Conservation (phyloP, 2,329 filamentous ascomycete genomes). For the Herpotrichia juniperi region DNA sequence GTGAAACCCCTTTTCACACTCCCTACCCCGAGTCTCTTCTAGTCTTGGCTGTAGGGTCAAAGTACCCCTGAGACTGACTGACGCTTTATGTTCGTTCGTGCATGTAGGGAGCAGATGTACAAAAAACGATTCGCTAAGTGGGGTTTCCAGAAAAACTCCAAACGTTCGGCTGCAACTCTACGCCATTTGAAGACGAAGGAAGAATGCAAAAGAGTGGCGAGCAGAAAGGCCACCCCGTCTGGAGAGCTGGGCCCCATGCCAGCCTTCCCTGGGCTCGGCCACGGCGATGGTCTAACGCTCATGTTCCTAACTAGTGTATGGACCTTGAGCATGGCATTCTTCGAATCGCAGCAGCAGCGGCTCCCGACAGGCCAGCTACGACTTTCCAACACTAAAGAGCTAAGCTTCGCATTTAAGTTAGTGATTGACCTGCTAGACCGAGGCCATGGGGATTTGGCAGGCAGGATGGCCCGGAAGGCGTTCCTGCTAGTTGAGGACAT, state of each 20-base stretch:
- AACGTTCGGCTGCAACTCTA: neutral
- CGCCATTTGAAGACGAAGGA: neutral
- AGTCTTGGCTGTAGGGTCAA: neutral
- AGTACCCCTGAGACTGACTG: neutral
- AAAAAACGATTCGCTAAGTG: slow-evolving; percentile 2
- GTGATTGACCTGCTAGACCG: neutral
- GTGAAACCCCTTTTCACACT: neutral
- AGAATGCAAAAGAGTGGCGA: neutral
- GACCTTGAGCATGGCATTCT: neutral
- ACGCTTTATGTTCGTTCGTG: neutral
- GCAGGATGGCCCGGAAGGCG: neutral
- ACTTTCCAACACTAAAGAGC: neutral
- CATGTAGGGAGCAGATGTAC: slow-evolving; percentile 1
- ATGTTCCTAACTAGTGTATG: neutral
- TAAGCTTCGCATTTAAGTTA: neutral
- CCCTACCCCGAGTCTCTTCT: neutral
- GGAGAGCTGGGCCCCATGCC: neutral
- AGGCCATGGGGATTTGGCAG: neutral
- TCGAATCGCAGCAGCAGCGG: neutral
- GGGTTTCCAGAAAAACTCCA: neutral
- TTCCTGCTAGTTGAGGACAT: neutral
- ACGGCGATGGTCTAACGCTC: neutral
- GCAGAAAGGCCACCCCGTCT: neutral
- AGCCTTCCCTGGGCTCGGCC: neutral
- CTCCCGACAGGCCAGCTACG: neutral